Evolutionary conservation across 176 grass and related monocot species (phyloP), one percentile per base, ranked within the genome.

Genomic region (Alloteropsis semialata): DNA sequence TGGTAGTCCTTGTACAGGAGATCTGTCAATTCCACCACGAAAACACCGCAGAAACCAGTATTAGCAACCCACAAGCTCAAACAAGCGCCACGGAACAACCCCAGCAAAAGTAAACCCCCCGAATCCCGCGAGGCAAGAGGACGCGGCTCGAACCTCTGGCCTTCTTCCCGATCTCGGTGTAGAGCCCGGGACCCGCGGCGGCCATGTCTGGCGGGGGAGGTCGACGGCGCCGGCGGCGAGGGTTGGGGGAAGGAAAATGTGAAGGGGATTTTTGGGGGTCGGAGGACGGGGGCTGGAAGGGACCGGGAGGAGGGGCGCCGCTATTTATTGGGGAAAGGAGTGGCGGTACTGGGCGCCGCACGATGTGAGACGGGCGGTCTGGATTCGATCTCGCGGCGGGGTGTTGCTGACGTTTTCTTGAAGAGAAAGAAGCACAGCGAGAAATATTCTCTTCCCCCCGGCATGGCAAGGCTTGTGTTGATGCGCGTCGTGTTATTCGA

Each of bases 1-100:
- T 79, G 84, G 67, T 79, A 94, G 75, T 91, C 92, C 87, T 58
- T 94, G 61, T 89, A 91, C 36, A 94, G 67, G 85, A 94, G 86
- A 91, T 94, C 86, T 91, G 62, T 75, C 37, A 74, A 71, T 22
- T 3, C 56, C 39, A 37, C 18, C 5, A 49, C 18, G 18, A 62
- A 73, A 77, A 11, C 69, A 30, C 29, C 39, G 56, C 16, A 37
- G 2, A 25, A 56, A 22, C 10, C 10, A 72, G 65, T 5, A 29
- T 82, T 36, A 90, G 72, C 83, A 72, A 76, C 6, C 46, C 6
- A 10, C 18, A 64, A 29, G 57, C 57, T 65, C 34, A 63, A 53
- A 73, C n/a, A 21, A 80, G 24, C 55, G 43, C 48, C n/a, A 25
- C 38, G 13, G 37, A 60, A 22, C 4, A 33, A 28, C 27, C 38